Evolutionary conservation across 805 yeast genomes (phyloP).

Genomic region (Blastobotrys peoriensis): DNA sequence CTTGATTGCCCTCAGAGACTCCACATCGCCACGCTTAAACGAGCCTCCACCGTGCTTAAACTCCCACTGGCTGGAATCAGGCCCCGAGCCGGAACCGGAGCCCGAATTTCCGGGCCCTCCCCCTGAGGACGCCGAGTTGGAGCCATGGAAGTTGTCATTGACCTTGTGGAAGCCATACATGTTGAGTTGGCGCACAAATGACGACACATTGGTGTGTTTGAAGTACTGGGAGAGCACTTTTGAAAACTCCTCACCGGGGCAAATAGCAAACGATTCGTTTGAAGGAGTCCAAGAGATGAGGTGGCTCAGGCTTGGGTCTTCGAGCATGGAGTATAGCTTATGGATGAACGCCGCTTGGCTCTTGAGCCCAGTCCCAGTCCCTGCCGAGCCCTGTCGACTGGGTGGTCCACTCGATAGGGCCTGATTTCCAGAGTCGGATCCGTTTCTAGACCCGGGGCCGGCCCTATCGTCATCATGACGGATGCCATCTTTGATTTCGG

Average conservation of each 20-base stretch:
- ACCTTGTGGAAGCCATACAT: conserved; percentile 94
- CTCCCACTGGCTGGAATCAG: conserved; percentile 55
- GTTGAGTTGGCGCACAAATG: conserved; percentile 89
- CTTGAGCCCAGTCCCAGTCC: conserved; percentile 14
- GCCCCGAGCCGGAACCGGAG: not conserved
- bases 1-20: conserved; percentile 66
- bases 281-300: conserved; percentile 80
- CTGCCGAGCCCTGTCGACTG: not conserved
- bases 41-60: conserved; percentile 76
- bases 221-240: conserved; percentile 66
- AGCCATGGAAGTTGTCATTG: conserved; percentile 30
- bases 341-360: conserved; percentile 70
- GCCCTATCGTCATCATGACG: no score
- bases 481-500: not conserved
- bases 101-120: not conserved
- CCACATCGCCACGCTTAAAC: conserved; percentile 77
- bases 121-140: not conserved
- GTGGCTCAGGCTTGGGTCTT: conserved; percentile 63
- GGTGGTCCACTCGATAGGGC: conserved; percentile 1
- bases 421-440: not conserved
- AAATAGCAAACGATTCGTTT: conserved; percentile 67
- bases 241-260: conserved; percentile 82
- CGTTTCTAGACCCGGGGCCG: not conserved
- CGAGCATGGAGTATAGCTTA: conserved; percentile 85
- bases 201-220: conserved; percentile 90